phyloP scores from a whole-genome alignment of 768 basidiomycete species.

The Leucocoprinus leucothites region DNA sequence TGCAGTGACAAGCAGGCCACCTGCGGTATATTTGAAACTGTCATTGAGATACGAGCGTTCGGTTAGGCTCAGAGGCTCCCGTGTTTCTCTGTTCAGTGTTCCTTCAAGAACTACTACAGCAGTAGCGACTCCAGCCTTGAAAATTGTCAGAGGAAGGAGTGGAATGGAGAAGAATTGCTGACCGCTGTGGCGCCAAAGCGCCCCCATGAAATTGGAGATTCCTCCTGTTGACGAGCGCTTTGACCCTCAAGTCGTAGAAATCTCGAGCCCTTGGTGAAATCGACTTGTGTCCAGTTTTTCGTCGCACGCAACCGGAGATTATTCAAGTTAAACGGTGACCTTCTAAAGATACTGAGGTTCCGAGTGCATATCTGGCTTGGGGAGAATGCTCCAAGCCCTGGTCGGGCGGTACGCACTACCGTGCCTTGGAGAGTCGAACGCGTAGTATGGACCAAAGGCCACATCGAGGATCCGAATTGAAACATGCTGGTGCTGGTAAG shows the following conservation, averaged over 20 bases:
- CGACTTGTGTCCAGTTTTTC: not conserved
- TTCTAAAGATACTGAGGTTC: not conserved
- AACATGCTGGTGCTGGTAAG: not conserved
- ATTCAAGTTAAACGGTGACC: slow-evolving; percentile 1
- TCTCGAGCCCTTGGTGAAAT: slow-evolving; percentile 1
- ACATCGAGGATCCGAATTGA: not conserved
- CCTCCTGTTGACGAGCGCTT: not conserved
- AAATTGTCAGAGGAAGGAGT: not conserved
- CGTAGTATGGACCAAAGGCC: not conserved
- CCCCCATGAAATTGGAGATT: slow-evolving; percentile 3
- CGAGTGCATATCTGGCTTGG: not conserved
- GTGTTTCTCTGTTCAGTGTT: slow-evolving; percentile 76
- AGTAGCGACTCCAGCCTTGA: slow-evolving; percentile 69
- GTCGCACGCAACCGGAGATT: not conserved
- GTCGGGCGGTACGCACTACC: not conserved
- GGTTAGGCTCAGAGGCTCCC: slow-evolving; percentile 55
- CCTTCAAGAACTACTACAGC: slow-evolving; percentile 60
- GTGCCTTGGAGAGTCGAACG: not conserved
- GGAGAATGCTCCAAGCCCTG: not conserved
- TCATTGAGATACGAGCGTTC: slow-evolving; percentile 74
- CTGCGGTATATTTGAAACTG: slow-evolving; percentile 82
- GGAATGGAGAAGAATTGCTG: not conserved
- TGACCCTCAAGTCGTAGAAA: not conserved
- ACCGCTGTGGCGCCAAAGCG: slow-evolving; percentile 8
- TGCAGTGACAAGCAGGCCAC: slow-evolving; percentile 74